A percentile compares a stretch with the other conserved stretches of the same genome.
Evolutionary conservation across 176 grass and related monocot genomes (phyloP).

Genomic region (Puya raimondii): DNA sequence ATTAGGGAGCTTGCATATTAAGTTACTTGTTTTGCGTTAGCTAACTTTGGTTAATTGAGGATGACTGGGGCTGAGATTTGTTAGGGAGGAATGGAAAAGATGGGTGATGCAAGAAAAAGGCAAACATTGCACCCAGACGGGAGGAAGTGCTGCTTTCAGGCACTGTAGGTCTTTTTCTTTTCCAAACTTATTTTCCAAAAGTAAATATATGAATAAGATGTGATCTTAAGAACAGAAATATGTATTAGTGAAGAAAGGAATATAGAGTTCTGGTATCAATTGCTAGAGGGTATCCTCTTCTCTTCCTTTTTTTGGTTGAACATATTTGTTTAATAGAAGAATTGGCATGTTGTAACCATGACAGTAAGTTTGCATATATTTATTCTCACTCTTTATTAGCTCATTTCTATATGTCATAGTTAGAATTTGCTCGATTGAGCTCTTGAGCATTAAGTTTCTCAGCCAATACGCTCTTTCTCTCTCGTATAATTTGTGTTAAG

Average conservation of each 20-base stretch:
- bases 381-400: not conserved
- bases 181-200: conserved; percentile 1
- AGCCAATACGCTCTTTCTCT: not conserved
- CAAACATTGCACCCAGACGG: conserved; percentile 24
- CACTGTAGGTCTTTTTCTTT: conserved; percentile 2
- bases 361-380: not conserved
- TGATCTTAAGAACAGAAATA: not conserved
- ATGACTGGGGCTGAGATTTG: conserved; percentile 39
- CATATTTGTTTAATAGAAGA: not conserved
- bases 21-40: not conserved
- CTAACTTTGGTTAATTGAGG: conserved; percentile 31
- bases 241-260: not conserved
- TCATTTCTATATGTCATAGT: not conserved
- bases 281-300: not conserved
- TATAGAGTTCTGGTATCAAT: not conserved
- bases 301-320: not conserved
- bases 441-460: not conserved
- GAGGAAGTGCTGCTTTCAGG: not conserved
- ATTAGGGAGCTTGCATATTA: not conserved
- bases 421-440: not conserved
- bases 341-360: not conserved
- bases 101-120: conserved; percentile 53
- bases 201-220: conserved; percentile 5
- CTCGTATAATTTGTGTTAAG: not conserved
- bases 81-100: conserved; percentile 65